phyloP scores from a whole-genome alignment of 805 yeast genomes.

The Wickerhamiella galacta region DNA sequence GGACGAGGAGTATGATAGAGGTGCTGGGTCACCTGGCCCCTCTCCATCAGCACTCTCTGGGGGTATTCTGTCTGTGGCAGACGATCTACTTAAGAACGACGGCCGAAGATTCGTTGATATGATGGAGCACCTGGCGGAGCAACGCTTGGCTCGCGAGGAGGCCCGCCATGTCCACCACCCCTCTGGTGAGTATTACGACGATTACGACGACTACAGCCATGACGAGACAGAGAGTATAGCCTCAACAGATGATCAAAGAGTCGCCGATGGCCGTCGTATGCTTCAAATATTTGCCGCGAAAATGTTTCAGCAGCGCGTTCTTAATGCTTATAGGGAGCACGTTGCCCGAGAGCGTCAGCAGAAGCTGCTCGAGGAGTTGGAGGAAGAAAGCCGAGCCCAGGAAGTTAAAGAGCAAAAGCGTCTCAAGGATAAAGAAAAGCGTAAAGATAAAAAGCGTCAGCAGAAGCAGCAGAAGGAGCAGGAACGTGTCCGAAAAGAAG shows the following conservation, averaged over 20 bases:
- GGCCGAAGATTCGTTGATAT: constrained; percentile 65
- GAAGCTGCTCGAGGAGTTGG: constrained; percentile 22
- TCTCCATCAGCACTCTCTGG: constrained; percentile 19
- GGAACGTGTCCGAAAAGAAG: constrained; percentile 21
- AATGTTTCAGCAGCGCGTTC: constrained; percentile 53
- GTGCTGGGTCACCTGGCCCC: neutral
- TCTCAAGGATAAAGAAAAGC: constrained; percentile 25
- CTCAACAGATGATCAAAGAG: constrained; percentile 36
- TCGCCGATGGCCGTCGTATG: constrained; percentile 66
- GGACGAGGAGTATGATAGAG: neutral
- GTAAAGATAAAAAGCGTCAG: constrained; percentile 26
- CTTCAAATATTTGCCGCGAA: constrained; percentile 67
- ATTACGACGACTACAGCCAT: constrained; percentile 26
- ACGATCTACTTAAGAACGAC: constrained; percentile 58
- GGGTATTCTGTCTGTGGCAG: constrained; percentile 50
- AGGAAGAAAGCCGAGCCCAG: constrained; percentile 18
- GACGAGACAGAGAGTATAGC: constrained; percentile 25
- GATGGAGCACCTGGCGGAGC: constrained; percentile 58
- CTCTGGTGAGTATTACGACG: constrained; percentile 16
- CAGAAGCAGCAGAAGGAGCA: constrained; percentile 26
- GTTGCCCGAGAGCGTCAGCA: constrained; percentile 50
- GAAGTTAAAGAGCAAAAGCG: constrained; percentile 22
- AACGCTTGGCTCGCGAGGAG: constrained; percentile 27
- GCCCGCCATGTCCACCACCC: constrained; percentile 1
- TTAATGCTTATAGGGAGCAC: constrained; percentile 62